Percentiles rank a stretch among this genome's conserved stretches.
Conservation (phyloP, 768 basidiomycete species). For the Crassisporium funariophilum region DNA sequence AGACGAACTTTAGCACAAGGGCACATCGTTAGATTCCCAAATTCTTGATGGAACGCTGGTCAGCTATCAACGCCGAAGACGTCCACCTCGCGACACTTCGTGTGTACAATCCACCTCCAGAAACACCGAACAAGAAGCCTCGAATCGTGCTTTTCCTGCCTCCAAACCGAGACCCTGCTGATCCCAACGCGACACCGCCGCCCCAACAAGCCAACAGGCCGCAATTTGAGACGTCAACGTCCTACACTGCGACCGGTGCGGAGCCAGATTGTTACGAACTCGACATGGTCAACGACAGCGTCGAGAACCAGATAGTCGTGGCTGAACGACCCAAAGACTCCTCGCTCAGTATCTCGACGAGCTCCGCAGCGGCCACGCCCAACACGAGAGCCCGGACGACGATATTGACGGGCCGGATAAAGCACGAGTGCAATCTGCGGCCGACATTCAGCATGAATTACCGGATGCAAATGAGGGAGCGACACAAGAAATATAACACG, state of each 20-base stretch:
- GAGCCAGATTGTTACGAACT: conserved; percentile 81
- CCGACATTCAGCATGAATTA: conserved; percentile 71
- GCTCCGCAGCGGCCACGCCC: conserved; percentile 40
- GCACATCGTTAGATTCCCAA: conserved; percentile 67
- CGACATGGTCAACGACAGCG: conserved; percentile 82
- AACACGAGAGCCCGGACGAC: conserved; percentile 73
- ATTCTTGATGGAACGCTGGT: conserved; percentile 86
- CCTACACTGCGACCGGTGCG: conserved; percentile 32
- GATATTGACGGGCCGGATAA: conserved; percentile 76
- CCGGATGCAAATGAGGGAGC: conserved; percentile 69
- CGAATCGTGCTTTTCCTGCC: conserved; percentile 71
- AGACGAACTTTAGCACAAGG: not conserved
- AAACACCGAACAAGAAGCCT: conserved; percentile 48
- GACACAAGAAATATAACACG: conserved; percentile 67
- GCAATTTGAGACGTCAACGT: conserved; percentile 35
- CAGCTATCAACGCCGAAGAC: conserved; percentile 70
- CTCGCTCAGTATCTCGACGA: conserved; percentile 35
- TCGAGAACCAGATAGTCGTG: conserved; percentile 85
- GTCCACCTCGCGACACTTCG: conserved; percentile 84
- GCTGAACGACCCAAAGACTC: conserved; percentile 78
- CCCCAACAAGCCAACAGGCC: conserved; percentile 36
- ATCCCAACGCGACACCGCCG: conserved; percentile 22
- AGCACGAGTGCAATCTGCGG: conserved; percentile 77
- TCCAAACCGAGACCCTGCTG: conserved; percentile 50
- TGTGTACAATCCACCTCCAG: conserved; percentile 55